Evolutionary conservation across 75 land plant species (phyloP), one percentile per base, ranked within the genome.

Genomic region (Pinus taeda): DNA sequence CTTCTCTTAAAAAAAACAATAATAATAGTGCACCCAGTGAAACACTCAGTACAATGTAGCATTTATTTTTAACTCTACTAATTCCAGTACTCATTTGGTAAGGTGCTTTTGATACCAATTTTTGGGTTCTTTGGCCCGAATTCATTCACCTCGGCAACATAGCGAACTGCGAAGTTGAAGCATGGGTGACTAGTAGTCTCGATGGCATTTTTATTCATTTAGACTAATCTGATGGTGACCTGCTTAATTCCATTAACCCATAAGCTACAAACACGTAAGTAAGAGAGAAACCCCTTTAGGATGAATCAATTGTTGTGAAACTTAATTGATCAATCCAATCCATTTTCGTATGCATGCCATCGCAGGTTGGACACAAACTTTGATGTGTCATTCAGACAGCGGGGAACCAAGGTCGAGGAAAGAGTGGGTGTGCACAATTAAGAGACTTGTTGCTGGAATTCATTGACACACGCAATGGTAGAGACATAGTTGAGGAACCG

Each of bases 401-500:
- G 42, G 42, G 42, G 42, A 39, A 39, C 42, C 42, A 39, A 39
- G 42, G 42, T 39, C 3, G 42, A 3, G 42, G 42, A 39, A 39
- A 39, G 42, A 39, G 42, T 3, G 1, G 21, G 3, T 3, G 42
- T 39, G 42, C 5, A 3, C 42, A 39, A 3, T 39, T 1, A 39
- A 39, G 42, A 39, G 42, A 39, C 3, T 4, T 3, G 42, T 3
- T 39, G 42, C 5, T 39, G 3, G 82, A 85, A 83, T 18, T 30
- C 76, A 15, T 45, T 29, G 39, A 92, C 29, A 84, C 98, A 95
- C 42, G 88, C 83, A 55, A 18, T 45, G 59, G 83, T 83, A 7
- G 95, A 83, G 36, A 85, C 33, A 33, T 71, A 15, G 79, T 88
- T 82, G 33, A 88, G 87, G 24, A 95, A 81, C 73, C 85, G 78